Conservation (phyloP, 2,329 filamentous ascomycete species). For the Trichophyton mentagrophytes region DNA sequence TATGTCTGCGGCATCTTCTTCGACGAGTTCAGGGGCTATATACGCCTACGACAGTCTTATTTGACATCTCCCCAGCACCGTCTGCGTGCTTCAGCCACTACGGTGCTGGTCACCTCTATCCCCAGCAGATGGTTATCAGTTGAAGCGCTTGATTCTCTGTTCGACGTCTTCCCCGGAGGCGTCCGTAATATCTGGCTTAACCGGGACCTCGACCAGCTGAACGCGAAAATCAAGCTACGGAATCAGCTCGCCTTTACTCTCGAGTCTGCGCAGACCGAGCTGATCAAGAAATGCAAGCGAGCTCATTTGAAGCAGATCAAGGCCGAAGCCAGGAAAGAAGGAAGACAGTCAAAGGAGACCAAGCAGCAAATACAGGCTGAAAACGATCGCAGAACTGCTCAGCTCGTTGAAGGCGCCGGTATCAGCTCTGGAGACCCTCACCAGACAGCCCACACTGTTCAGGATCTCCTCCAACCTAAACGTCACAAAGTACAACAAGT, state of each 20-base stretch:
- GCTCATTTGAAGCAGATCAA: conserved; percentile 59
- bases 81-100: conserved; percentile 84
- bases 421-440: conserved; percentile 46
- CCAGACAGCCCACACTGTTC: conserved; percentile 39
- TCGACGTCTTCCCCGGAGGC: conserved; percentile 91
- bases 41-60: conserved; percentile 87
- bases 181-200: conserved; percentile 96
- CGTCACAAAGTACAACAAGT: conserved; percentile 39
- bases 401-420: conserved; percentile 37
- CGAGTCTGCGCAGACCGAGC: conserved; percentile 69
- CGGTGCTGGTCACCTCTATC: conserved; percentile 82
- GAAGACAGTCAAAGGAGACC: conserved; percentile 30
- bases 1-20: conserved; percentile 87
- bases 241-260: conserved; percentile 58
- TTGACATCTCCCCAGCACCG: conserved; percentile 91
- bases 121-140: conserved; percentile 80
- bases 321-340: conserved; percentile 49
- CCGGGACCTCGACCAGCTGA: conserved; percentile 67
- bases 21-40: conserved; percentile 70
- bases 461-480: conserved; percentile 8
- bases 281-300: conserved; percentile 69
- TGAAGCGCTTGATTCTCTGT: conserved; percentile 68
- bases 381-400: conserved; percentile 37
- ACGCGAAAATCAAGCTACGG: conserved; percentile 69
- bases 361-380: conserved; percentile 36